A percentile compares a stretch with the other conserved stretches of the same genome.
Conservation (phyloP, 176 grass and related monocot species). For the Stipa capillata region DNA sequence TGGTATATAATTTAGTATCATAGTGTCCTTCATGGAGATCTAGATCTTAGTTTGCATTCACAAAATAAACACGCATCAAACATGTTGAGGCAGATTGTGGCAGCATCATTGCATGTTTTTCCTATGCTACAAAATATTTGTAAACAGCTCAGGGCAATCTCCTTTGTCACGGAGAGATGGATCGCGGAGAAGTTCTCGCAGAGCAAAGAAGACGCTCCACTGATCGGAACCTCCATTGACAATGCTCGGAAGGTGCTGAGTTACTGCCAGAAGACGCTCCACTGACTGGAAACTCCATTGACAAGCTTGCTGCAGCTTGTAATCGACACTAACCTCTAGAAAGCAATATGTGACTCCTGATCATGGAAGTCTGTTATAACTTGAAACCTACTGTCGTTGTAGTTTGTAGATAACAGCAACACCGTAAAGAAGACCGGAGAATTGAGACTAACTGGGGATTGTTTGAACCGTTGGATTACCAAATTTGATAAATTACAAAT, state of each 20-base stretch:
- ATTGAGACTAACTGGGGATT: background rate
- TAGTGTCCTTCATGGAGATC: background rate
- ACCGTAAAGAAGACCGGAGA: background rate
- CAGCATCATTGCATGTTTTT: background rate
- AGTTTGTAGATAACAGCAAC: background rate
- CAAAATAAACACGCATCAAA: background rate
- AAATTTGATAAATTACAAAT: background rate
- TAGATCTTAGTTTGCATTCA: conserved; percentile 11
- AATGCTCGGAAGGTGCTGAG: conserved; percentile 41
- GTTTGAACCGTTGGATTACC: background rate
- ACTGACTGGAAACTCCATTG: background rate
- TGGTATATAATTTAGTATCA: background rate
- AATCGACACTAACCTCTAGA: conserved; percentile 6
- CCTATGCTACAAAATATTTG: conserved; percentile 18
- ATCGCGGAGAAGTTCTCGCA: conserved; percentile 27
- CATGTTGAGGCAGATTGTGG: background rate
- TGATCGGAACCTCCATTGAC: conserved; percentile 3
- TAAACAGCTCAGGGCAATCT: conserved; percentile 52
- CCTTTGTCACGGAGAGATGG: conserved; percentile 60
- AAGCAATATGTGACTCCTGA: background rate
- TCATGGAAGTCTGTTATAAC: background rate
- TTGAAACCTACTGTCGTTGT: background rate
- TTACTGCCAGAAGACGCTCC: conserved; percentile 42
- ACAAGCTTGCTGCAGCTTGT: conserved; percentile 16
- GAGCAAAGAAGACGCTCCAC: background rate